Percentiles rank a stretch among this genome's conserved stretches.
Evolutionary conservation across 2,329 filamentous ascomycete genomes (phyloP).

Genomic region (Zymoseptoria crescenta): DNA sequence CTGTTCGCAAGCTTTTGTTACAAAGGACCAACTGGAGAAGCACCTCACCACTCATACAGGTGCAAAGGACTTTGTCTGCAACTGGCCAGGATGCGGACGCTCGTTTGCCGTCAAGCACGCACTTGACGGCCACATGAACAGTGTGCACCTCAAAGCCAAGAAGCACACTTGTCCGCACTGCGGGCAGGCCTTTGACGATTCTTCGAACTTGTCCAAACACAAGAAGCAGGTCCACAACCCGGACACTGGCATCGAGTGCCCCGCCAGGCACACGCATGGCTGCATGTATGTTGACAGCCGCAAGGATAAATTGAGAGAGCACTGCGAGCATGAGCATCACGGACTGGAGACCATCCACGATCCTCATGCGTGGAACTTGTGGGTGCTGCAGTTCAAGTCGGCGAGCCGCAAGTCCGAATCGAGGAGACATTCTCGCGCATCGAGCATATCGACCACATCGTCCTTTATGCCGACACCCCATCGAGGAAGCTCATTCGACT

Average conservation of each 20-base stretch:
- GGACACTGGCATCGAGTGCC: slow-evolving; percentile 19
- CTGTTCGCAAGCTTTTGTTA: slow-evolving; percentile 54
- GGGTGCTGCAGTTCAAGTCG: slow-evolving; percentile 19
- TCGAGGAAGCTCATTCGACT: slow-evolving; percentile 13
- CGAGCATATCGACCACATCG: not conserved
- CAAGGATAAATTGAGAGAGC: slow-evolving; percentile 21
- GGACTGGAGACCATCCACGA: slow-evolving; percentile 17
- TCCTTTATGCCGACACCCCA: slow-evolving; percentile 7
- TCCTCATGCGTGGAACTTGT: slow-evolving; percentile 18
- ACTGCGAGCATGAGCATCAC: slow-evolving; percentile 19
- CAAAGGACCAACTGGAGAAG: slow-evolving; percentile 59
- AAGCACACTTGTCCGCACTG: slow-evolving; percentile 29
- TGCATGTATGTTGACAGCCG: slow-evolving; percentile 21
- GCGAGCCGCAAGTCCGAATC: slow-evolving; percentile 14
- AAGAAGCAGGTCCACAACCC: slow-evolving; percentile 23
- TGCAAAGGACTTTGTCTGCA: slow-evolving; percentile 55
- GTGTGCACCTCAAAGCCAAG: slow-evolving; percentile 47
- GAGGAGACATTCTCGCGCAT: slow-evolving; percentile 10
- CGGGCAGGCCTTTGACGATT: slow-evolving; percentile 30
- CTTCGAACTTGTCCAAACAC: slow-evolving; percentile 29
- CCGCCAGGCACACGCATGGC: slow-evolving; percentile 15
- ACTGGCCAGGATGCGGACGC: slow-evolving; percentile 34
- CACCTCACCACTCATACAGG: slow-evolving; percentile 61
- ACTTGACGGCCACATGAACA: slow-evolving; percentile 49
- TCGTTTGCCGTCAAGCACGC: slow-evolving; percentile 61